Conservation (phyloP, 495 filamentous ascomycete species). For the Lophiostoma macrostomum region DNA sequence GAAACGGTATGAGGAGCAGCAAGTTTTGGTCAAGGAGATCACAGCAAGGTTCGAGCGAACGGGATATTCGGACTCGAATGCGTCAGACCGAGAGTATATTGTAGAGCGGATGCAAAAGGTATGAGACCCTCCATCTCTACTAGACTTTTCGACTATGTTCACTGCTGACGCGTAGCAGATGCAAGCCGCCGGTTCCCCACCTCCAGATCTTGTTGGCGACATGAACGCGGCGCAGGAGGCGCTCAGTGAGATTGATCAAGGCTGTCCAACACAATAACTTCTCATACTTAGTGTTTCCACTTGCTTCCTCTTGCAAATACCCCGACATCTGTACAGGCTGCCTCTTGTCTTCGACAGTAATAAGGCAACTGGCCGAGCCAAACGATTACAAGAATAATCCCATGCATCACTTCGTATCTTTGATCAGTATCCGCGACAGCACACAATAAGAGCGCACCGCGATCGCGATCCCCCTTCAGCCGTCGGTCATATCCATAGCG, state of each 20-base stretch:
- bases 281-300: neutral
- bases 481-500: conserved; percentile 32
- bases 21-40: conserved; percentile 78
- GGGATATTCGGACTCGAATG: conserved; percentile 75
- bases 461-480: conserved; percentile 6
- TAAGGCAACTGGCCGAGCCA: no score
- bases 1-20: conserved; percentile 76
- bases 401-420: neutral
- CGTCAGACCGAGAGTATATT: conserved; percentile 82
- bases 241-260: conserved; percentile 64
- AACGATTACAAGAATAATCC: neutral
- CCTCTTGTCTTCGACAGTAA: no score
- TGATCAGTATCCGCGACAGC: neutral
- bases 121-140: conserved; percentile 29
- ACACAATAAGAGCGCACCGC: neutral
- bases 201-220: conserved; percentile 84
- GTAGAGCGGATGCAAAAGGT: conserved; percentile 98
- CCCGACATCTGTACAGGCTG: conserved; percentile 11
- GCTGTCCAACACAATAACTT: conserved; percentile 67
- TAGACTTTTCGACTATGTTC: neutral
- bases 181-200: conserved; percentile 91
- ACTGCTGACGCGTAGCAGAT: conserved; percentile 53
- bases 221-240: conserved; percentile 75
- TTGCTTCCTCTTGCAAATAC: conserved; percentile 6
- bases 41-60: conserved; percentile 79